Conservation (phyloP, 192 early-diverging fungal species). For the Entomortierella beljakovae region DNA sequence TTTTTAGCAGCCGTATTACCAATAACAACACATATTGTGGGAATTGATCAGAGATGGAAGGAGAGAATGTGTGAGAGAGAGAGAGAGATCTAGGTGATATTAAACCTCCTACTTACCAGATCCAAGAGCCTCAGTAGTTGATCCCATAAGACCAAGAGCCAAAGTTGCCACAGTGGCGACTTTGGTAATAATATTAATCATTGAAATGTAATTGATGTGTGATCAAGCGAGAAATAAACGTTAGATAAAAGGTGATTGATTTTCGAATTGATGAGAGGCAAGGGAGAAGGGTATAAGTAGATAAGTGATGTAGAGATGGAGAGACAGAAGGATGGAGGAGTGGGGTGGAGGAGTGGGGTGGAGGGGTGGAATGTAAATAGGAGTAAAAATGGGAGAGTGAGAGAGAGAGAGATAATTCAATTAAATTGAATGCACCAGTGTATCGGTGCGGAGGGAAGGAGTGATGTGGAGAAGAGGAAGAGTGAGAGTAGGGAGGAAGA, state of each 20-base stretch:
- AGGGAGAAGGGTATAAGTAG: too few species aligned
- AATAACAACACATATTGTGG: too few species aligned
- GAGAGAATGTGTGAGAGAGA: not conserved
- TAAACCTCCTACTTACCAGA: constrained; percentile 17
- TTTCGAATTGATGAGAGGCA: not conserved
- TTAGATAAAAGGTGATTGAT: not conserved
- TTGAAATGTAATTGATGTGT: constrained; percentile 3
- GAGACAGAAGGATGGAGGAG: not conserved
- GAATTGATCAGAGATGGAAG: too few species aligned
- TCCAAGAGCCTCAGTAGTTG: constrained; percentile 24
- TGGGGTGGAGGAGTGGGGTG: not conserved
- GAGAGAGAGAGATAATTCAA: not conserved
- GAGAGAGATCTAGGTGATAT: not conserved
- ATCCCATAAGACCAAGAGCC: constrained; percentile 13
- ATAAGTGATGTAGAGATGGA: not conserved
- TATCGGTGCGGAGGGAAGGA: not conserved
- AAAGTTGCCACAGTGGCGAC: constrained; percentile 25
- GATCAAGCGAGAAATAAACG: not conserved
- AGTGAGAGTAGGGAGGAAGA: not conserved
- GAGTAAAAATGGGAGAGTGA: not conserved
- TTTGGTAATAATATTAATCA: constrained; percentile 24
- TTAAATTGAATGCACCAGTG: not conserved
- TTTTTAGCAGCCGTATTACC: too few species aligned
- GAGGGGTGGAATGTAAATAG: not conserved
- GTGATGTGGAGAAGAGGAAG: not conserved